Base-by-base conservation (phyloP, 768 basidiomycete genomes). In the Suillus discolor region DNA sequence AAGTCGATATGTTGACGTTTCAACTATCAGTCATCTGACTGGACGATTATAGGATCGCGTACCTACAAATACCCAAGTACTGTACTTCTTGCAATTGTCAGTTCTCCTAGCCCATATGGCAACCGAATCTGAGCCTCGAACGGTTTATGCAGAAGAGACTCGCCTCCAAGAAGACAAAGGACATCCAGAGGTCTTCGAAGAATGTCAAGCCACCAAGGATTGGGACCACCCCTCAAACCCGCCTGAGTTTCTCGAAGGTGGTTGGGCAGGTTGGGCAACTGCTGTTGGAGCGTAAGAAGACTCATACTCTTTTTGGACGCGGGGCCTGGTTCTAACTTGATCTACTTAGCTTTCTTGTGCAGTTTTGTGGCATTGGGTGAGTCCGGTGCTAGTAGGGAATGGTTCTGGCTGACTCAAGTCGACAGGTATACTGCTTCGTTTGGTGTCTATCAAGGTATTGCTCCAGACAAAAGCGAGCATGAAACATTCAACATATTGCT, bases 251-350 rank as follows among this genome's bases (percentile, higher is more conserved):
- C 28, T 28, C 4, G 53, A 54, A 54, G 53, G 53, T 55, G 54
- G 20, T 55, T 12, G 13, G 11, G 20, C 20, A 34, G 54, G 6
- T 13, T 55, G 54, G 54, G 12, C 34, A 20, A 55, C 54, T 55
- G 54, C 34, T 55, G n/a, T 55, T 55, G 54, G 54, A 55, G 6
- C 54, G 54, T 55, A 36, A 55, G 54, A 34, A 15, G 31, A 31
- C 6, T 31, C 6, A 31, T 31, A 31, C 31, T 31, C 31, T 31
- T 28, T 28, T 31, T 28, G 31, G 31, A 31, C 31, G 4, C 25
- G 31, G 31, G 11, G 15, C 12, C 31, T 36, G 31, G 20, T 12
- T 34, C 34, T 55, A 13, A 36, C 34, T 36, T 12, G 20, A 2
- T 55, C 20, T 36, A n/a, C 20, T 13, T 6, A 36, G 54, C 6